Conservation (phyloP, 768 basidiomycete species). For the Coprinopsis cinerea region DNA sequence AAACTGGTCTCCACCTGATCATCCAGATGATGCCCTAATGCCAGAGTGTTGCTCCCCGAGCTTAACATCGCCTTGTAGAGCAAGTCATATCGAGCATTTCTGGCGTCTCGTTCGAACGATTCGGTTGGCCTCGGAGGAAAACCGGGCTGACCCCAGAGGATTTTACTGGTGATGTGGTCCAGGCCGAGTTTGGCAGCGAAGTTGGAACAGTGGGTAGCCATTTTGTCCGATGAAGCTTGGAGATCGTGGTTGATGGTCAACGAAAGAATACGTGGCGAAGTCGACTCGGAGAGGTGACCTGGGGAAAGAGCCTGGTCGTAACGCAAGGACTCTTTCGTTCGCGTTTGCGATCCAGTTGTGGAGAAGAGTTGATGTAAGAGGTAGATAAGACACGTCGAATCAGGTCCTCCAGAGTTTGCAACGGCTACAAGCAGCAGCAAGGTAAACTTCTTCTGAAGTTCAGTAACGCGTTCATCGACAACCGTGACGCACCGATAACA, state of each 20-base stretch:
- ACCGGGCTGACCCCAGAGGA: constrained; percentile 54
- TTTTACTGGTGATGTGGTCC: constrained; percentile 36
- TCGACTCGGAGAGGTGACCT: too few species aligned
- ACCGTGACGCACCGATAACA: constrained; percentile 2
- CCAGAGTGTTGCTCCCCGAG: constrained; percentile 36
- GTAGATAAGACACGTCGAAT: constrained; percentile 75
- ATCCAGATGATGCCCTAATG: constrained; percentile 74
- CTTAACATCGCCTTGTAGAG: constrained; percentile 32
- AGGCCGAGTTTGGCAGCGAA: constrained; percentile 41
- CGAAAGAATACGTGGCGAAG: constrained; percentile 40
- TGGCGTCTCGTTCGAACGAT: constrained; percentile 50
- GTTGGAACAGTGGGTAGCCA: constrained; percentile 45
- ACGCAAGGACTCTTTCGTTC: too few species aligned
- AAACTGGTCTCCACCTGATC: constrained; percentile 82
- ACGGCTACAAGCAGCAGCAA: constrained; percentile 40
- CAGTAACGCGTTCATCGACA: not conserved
- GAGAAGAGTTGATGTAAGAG: constrained; percentile 46
- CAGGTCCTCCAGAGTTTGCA: constrained; percentile 78
- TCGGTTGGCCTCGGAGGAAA: constrained; percentile 40
- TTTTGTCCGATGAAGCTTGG: constrained; percentile 48
- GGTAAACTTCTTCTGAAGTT: not conserved
- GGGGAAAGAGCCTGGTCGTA: too few species aligned
- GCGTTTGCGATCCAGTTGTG: not conserved
- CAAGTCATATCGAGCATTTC: constrained; percentile 48
- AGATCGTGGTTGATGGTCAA: constrained; percentile 67